Evolutionary conservation across 2,329 filamentous ascomycete genomes (phyloP), one percentile per base, ranked within the genome.

Genomic region (Hyphodiscus sp.): DNA sequence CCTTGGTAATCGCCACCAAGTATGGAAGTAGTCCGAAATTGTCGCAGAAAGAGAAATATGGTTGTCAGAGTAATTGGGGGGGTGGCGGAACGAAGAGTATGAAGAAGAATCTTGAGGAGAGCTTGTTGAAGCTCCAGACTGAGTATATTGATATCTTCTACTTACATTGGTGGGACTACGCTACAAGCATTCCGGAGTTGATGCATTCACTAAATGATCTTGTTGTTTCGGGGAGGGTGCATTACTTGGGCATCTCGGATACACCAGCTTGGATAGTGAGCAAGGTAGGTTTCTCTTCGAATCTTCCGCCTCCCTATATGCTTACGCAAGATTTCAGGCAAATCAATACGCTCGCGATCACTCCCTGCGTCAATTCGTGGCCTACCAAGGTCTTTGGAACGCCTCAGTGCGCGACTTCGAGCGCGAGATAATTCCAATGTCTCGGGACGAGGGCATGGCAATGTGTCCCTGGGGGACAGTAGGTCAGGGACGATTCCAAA

Each of bases 181-280:
- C 75, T 16, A 81, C 80, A 2, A 76, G 74, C 0, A 79, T 87
- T 48, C 73, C 76, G 0, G 83, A 88, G 64, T 45, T 87, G 47
- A 88, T 88, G 85, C 79, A 85, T 51, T 74, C 75, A 0, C 73
- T 87, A 29, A 82, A 87, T 63, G 70, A 76, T 20, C 71, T 86
- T 2, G 81, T 87, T 1, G 54, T 65, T 0, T 62, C 72, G 1
- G 81, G 83, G 18, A 86, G 86, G 61, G 81, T 87, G 0, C 69
- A 82, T 18, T 86, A 87, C 60, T 72, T 88, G 0, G 85, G 85
- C 2, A 74, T 86, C 66, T 81, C 76, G 47, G 83, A 89, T 61
- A 81, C 80, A 0, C 85, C 85, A 0, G 85, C 85, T 16, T 88
- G 85, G 85, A 69, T 85, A 10, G 82, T 85, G 8, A 76, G 74